Base-by-base conservation (phyloP, 1,139 yeast genomes). In the Hemisphaericaspora xylofermentans region DNA sequence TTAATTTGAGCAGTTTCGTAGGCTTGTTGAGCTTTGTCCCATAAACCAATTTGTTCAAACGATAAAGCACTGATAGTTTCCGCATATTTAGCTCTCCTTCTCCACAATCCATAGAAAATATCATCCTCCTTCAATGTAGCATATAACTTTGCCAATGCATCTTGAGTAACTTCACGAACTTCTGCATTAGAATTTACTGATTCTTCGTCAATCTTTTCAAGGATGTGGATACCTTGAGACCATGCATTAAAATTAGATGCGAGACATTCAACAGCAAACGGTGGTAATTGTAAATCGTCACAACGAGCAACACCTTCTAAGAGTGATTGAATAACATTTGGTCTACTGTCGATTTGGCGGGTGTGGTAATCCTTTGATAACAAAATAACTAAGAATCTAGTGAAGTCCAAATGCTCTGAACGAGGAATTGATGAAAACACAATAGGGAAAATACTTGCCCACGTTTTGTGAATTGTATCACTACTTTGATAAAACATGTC, bases 1-100 rank as follows among this genome's bases (percentile, higher is more conserved):
- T 93, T 91, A 45, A 94, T 86, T 64, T 94, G 98, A 1, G 98
- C 98, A n/a, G 89, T 81, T 63, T 94, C 99, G 53, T 94, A 94
- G 51, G 91, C 68, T 55, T 89, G 96, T 60, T 88, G 86, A 0
- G 98, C 98, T 44, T 88, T 84, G 48, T 85, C 94, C 96, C 96
- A 93, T 56, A 88, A 69, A 7, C 98, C 98, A 50, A 91, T 78
- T 61, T 94, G 98, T 60, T 94, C 99, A 56, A 83, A 93, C 0
- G 97, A 88, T 29, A 94, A 68, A 0, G 98, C 98, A 38, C 94
- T 80, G 45, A 87, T 88, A 0, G 98, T 94, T 60, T 93, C 97
- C 3, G 86, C 77, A 56, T 91, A 94, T 61, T 89, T 91, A 6
- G 98, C 96, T 44, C 97, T 77, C 60, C 97, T 77, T 63, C 98